Base-by-base conservation (phyloP, 2,329 filamentous ascomycete species). In the Zymoseptoria passerinii region DNA sequence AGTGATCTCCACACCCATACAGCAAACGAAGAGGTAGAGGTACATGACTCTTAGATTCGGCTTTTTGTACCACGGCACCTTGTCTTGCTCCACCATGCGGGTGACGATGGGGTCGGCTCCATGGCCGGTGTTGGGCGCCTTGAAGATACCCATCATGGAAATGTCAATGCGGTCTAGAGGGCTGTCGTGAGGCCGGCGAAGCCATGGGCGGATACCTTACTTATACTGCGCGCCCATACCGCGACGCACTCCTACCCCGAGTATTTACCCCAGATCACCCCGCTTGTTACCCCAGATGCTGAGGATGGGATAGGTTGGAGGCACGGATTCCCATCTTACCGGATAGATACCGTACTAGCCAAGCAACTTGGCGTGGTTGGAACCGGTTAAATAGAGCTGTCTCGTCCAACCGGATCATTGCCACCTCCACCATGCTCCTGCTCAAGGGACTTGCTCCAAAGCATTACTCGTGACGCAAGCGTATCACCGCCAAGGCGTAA, bases 1-100 rank as follows among this genome's bases (percentile, higher is more conserved):
- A 0, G 81, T 84, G 66, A 82, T 82, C 71, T 85, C 83, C 58
- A 85, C 82, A 52, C 83, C 83, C 73, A 85, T 81, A 68, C 80
- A 83, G 50, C 80, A 81, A 20, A 81, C 81, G 58, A 85, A 81
- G 53, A 86, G 76, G 59, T 82, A 71, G 6, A 85, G 67, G 65
- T 86, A 85, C 44, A 85, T 74, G 18, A 67, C 67, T 55, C 82
- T 76, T 48, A 85, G 72, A 62, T 85, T 85, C 0, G 78, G 80
- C 70, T 86, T 86, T 66, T 75, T 77, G 72, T 78, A 84, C 81
- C 81, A 85, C 57, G 71, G 29, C 28, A 74, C 73, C 35, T 70
- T 70, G 60, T 79, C 77, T 10, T 71, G 69, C 57, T 75, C 72
- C 23, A 76, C 57, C 23, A 59, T 59, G 9, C 60, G 63, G 18